Conservation (phyloP, 108 stramenopile species). For the Cyclotella distinguenda region DNA sequence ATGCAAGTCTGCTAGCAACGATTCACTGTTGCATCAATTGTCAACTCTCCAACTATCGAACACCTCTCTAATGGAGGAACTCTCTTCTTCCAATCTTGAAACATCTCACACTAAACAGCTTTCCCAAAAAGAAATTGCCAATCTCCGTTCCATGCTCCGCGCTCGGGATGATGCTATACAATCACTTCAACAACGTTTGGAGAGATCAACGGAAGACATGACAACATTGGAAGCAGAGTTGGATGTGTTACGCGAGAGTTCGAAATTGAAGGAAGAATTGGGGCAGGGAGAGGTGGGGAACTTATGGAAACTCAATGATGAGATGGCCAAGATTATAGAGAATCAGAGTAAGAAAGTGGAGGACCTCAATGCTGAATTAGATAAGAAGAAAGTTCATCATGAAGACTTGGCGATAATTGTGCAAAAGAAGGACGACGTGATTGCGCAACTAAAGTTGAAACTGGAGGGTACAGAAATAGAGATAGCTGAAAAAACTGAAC, state of each 20-base stretch:
- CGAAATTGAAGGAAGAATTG: constrained; percentile 4
- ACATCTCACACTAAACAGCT: constrained; percentile 3
- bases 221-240: constrained; percentile 38
- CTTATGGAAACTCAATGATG: constrained; percentile 30
- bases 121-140: constrained; percentile 22
- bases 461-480: constrained; percentile 22
- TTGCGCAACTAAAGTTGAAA: constrained; percentile 6
- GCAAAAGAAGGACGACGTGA: constrained; percentile 11
- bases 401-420: constrained; percentile 8
- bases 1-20: neutral
- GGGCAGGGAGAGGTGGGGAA: constrained; percentile 12
- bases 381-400: constrained; percentile 18
- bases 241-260: constrained; percentile 19
- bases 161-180: constrained; percentile 40
- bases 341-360: constrained; percentile 35
- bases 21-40: constrained; percentile 13
- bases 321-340: constrained; percentile 40
- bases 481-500: constrained; percentile 4
- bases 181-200: constrained; percentile 25
- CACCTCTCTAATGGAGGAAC: neutral
- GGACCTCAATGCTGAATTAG: constrained; percentile 25
- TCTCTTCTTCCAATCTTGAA: neutral
- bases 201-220: constrained; percentile 21
- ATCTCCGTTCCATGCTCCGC: constrained; percentile 33
- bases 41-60: constrained; percentile 38